These are phyloP conservation scores for Setomelanomma holmii DNA, from an alignment of 2,329 filamentous ascomycete species.

Conservation along the genomic window DNA sequence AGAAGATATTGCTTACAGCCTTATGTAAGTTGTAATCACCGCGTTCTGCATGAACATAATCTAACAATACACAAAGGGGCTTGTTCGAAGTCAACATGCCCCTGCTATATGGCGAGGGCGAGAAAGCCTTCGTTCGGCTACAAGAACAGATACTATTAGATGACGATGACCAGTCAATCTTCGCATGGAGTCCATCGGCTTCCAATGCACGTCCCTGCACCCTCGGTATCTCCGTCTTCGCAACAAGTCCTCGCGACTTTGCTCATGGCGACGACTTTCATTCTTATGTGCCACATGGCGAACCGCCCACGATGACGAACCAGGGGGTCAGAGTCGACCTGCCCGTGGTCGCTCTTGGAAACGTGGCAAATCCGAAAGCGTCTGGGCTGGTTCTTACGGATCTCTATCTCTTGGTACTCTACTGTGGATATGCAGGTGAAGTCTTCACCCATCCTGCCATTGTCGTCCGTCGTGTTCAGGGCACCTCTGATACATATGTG, in stretches of 20 bases:
- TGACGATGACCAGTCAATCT: conserved; percentile 17
- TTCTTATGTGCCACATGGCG: neutral
- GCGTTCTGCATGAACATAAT: neutral
- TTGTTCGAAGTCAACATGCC: conserved; percentile 30
- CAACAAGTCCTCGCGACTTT: conserved; percentile 2
- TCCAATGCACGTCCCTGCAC: neutral
- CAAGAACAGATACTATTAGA: conserved; percentile 27
- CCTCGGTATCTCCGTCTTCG: conserved; percentile 5
- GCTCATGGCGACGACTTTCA: neutral
- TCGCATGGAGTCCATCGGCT: conserved; percentile 10
- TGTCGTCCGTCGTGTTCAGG: neutral
- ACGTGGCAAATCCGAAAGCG: no score
- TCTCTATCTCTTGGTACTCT: neutral
- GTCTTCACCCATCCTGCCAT: neutral
- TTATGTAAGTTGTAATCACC: conserved; percentile 14
- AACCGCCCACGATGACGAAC: conserved; percentile 6
- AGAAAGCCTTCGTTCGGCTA: conserved; percentile 28
- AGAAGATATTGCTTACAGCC: conserved; percentile 38
- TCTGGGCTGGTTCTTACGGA: neutral
- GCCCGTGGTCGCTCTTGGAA: neutral
- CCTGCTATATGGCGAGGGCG: conserved; percentile 38
- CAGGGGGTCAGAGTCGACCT: conserved; percentile 8
- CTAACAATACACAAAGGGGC: neutral
- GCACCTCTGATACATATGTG: neutral
- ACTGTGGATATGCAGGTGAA: neutral